A percentile compares a stretch with the other conserved stretches of the same genome.
Evolutionary conservation across 2,329 filamentous ascomycete species (phyloP).

Genomic region (Colletotrichum cuscutae): DNA sequence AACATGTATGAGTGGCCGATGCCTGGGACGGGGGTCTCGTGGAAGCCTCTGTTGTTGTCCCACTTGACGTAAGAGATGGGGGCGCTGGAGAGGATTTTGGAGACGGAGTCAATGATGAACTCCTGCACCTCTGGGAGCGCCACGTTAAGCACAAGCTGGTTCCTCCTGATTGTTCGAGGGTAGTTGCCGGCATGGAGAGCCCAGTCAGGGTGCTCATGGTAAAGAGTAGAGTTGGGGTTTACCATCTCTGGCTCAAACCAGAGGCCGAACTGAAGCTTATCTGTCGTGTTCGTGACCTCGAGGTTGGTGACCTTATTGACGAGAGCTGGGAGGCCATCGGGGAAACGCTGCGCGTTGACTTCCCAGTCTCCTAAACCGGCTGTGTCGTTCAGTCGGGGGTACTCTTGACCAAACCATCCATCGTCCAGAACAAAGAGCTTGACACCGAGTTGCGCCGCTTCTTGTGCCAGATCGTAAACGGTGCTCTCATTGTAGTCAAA

Average conservation of each 20-base stretch:
- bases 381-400: conserved; percentile 67
- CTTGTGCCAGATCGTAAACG: conserved; percentile 64
- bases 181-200: conserved; percentile 67
- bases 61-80: conserved; percentile 72
- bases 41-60: conserved; percentile 75
- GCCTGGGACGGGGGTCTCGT: conserved; percentile 65
- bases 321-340: conserved; percentile 62
- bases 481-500: conserved; percentile 68
- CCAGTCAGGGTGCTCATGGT: conserved; percentile 72
- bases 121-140: conserved; percentile 71
- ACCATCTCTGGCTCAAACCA: conserved; percentile 79
- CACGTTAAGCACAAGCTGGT: conserved; percentile 71
- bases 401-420: conserved; percentile 74
- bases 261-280: conserved; percentile 68
- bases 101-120: conserved; percentile 67
- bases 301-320: conserved; percentile 62
- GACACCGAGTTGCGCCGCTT: conserved; percentile 68
- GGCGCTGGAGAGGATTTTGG: conserved; percentile 62
- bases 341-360: conserved; percentile 68
- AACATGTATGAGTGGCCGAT: conserved; percentile 70
- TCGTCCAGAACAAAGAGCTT: conserved; percentile 74
- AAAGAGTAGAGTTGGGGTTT: conserved; percentile 69
- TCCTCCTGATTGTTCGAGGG: conserved; percentile 63
- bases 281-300: conserved; percentile 55
- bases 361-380: conserved; percentile 73